phyloP scores from a whole-genome alignment of 83 land plant species.

The Picea abies region DNA sequence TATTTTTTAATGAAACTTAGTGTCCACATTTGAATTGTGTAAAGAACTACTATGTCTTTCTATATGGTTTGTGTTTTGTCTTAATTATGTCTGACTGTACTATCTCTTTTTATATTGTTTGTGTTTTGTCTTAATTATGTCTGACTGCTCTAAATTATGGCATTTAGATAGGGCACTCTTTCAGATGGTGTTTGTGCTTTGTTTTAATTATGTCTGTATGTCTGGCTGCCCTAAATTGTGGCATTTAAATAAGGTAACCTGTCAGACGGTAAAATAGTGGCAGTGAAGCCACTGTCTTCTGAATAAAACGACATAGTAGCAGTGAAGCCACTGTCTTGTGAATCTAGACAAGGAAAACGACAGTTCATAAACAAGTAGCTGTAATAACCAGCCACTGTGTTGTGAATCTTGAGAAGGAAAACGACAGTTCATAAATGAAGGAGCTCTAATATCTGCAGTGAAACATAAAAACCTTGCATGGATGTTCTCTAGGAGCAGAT shows the following conservation, averaged over 20 bases:
- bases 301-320: no score
- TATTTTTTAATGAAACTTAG: no score
- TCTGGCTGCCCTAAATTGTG: neutral
- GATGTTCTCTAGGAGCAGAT: slow-evolving; percentile 15
- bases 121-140: no score
- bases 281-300: neutral
- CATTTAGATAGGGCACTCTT: slow-evolving; percentile 7
- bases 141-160: neutral
- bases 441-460: slow-evolving; percentile 13
- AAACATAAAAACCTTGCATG: slow-evolving; percentile 16
- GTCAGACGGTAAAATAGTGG: neutral
- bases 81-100: no score
- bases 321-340: no score
- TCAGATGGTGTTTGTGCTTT: neutral
- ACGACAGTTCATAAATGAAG: slow-evolving; percentile 6
- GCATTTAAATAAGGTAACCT: neutral
- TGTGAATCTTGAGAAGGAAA: neutral
- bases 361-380: neutral
- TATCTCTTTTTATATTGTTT: no score
- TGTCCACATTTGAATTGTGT: no score
- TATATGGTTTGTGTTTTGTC: no score
- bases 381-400: slow-evolving; percentile 1
- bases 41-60: no score
- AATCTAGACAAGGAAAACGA: no score
- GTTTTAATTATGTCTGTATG: neutral